Base-by-base conservation (phyloP, 2,329 filamentous ascomycete genomes). In the Aureobasidium sp. region DNA sequence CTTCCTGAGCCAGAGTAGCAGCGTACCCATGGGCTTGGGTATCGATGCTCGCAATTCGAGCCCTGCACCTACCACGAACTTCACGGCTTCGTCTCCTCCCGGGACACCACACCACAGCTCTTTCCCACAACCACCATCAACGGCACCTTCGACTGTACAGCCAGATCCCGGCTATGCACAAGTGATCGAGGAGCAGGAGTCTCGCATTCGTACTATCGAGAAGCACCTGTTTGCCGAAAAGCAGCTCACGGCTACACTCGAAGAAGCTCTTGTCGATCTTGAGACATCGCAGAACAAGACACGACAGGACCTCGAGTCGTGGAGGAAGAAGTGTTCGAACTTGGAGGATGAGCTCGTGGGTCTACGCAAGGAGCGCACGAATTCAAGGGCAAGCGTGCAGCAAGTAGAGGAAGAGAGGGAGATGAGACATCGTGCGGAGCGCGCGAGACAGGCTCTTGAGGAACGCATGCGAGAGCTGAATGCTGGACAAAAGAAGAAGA, bases 181-280 rank as follows among this genome's bases (percentile, higher is more conserved):
- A 79, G 65, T 68, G 29, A 85, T 93, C 64, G 93, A 97, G 70
- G 94, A 99, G 69, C 92, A 97, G 73, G 94, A 99, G 73, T 89
- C 90, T 47, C 91, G 92, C 66, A 95, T 99, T 71, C 87, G 89
- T 64, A 95, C 91, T 7, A 96, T 99, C 65, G 93, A 99, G 80
- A 97, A 97, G 79, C 91, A 97, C 71, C 83, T 99, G 27, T 88
- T 89, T 66, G 94, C 94, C 3, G 94, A 99, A 80, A 96, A 96
- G 73, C 93, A 97, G 74, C 86, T 99, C 63, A 99, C 93, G 0
- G 88, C 90, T 52, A 97, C 93, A 2, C 83, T 99, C 42, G 94
- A 99, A 74, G 93, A 97, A 76, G 94, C 94, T 7, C 85, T 99
- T 33, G 93, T 91, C 2, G 94, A 99, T 70, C 84, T 99, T 40